A percentile compares a stretch with the other conserved stretches of the same genome.
Evolutionary conservation across 306 rosid species (phyloP).

Genomic region (Citrullus colocynthis): DNA sequence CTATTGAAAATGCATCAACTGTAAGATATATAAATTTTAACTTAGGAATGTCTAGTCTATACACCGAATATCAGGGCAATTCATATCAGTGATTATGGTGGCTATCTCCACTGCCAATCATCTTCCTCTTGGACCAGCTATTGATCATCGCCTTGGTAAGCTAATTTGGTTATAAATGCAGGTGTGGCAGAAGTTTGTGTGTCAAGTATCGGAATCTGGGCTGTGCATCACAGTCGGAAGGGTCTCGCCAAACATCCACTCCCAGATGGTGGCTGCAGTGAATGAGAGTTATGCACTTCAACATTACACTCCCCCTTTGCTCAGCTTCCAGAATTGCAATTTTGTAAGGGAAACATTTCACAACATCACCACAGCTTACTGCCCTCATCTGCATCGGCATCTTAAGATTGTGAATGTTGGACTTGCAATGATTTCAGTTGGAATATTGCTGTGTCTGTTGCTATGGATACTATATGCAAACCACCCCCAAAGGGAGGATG

Average conservation of each 20-base stretch:
- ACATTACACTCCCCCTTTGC: constrained; percentile 74
- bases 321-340: constrained; percentile 82
- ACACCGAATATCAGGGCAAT: background rate
- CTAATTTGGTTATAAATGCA: constrained; percentile 22
- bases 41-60: background rate
- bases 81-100: background rate
- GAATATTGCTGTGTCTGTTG: constrained; percentile 78
- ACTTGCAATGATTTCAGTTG: constrained; percentile 73
- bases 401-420: constrained; percentile 67
- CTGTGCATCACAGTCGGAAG: constrained; percentile 59
- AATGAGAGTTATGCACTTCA: constrained; percentile 87
- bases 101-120: background rate
- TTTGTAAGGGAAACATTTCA: constrained; percentile 79
- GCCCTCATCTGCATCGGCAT: constrained; percentile 62
- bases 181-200: constrained; percentile 75
- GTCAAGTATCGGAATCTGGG: constrained; percentile 50
- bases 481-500: constrained; percentile 84
- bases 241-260: constrained; percentile 58
- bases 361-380: constrained; percentile 52
- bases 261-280: constrained; percentile 62
- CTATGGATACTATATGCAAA: constrained; percentile 89
- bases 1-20: constrained; percentile 52
- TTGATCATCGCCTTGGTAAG: too few relatives aligned
- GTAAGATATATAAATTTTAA: constrained; percentile 23
- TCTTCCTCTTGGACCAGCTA: too few relatives aligned